Conservation (phyloP, 1,284 basidiomycete species). For the Cutaneotrichosporon sp. region DNA sequence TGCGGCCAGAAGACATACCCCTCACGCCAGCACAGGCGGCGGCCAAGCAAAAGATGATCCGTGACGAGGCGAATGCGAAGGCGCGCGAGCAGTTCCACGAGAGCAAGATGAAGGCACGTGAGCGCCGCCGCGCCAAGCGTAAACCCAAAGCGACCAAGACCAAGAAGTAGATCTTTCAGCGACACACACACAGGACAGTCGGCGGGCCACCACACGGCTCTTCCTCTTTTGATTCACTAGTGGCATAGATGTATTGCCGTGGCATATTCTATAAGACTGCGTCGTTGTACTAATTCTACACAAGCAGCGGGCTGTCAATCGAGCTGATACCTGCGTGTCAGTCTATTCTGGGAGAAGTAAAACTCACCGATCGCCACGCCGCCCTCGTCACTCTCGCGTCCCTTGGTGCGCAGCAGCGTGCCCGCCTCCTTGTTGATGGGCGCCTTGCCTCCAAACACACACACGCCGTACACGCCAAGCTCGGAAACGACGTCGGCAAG, state of each 20-base stretch:
- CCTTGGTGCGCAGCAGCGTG: conserved; percentile 87
- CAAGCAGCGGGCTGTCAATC: conserved; percentile 41
- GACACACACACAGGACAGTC: too few species aligned
- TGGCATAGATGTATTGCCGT: too few species aligned
- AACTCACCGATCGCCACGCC: conserved; percentile 89
- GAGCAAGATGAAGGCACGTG: conserved; percentile 13
- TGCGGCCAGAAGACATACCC: conserved; percentile 36
- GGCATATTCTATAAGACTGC: too few species aligned
- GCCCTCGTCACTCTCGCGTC: conserved; percentile 86
- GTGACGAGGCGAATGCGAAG: conserved; percentile 4
- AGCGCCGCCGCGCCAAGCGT: background rate
- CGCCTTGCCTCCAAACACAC: conserved; percentile 60
- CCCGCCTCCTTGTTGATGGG: conserved; percentile 64
- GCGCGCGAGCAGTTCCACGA: conserved; percentile 12
- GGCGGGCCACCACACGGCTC: too few species aligned
- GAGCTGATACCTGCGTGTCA: conserved; percentile 39
- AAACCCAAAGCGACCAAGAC: too few species aligned
- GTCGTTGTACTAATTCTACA: conserved; percentile 7
- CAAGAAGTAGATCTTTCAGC: too few species aligned
- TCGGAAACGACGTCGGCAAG: conserved; percentile 76
- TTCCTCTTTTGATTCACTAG: too few species aligned
- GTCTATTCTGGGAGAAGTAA: background rate
- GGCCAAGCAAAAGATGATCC: conserved; percentile 2
- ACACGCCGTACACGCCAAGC: conserved; percentile 86
- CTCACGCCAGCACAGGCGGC: conserved; percentile 26